Conservation (phyloP, 73 alveolate species). For the Paramecium bursaria region DNA sequence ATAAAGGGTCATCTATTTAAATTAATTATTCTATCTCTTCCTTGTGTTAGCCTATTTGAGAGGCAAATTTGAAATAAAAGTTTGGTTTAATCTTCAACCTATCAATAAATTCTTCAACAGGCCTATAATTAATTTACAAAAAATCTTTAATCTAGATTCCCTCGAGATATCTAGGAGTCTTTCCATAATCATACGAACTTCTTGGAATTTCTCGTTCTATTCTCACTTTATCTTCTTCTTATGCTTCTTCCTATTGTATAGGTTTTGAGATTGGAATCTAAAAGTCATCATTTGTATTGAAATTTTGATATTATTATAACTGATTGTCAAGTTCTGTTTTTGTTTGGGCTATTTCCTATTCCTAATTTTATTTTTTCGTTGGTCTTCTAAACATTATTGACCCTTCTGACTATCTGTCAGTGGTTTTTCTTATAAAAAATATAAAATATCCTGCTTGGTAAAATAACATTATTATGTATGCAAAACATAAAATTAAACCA, state of each 20-base stretch:
- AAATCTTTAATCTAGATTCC: conserved; percentile 19
- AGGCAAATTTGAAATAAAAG: conserved; percentile 44
- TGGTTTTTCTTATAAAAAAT: conserved; percentile 30
- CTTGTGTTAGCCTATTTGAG: background rate
- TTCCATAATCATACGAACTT: background rate
- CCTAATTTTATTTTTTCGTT: background rate
- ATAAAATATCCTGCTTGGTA: background rate
- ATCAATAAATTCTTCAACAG: conserved; percentile 54
- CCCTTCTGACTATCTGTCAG: conserved; percentile 5
- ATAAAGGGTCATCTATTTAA: conserved; percentile 47
- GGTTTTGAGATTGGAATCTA: background rate
- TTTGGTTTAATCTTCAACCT: conserved; percentile 19
- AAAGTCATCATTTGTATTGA: too few relatives aligned
- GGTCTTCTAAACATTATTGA: background rate
- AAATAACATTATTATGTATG: conserved; percentile 1
- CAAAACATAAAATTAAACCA: background rate
- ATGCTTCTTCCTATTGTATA: background rate
- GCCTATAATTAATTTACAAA: background rate
- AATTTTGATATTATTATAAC: too few relatives aligned
- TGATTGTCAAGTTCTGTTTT: too few relatives aligned
- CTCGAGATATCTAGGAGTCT: conserved; percentile 15
- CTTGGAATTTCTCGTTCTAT: background rate
- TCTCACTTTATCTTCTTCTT: background rate
- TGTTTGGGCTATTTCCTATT: background rate
- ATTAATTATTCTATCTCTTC: conserved; percentile 24